phyloP scores from a whole-genome alignment of 192 early-diverging fungal species.

The Rhizophagus sp. region DNA sequence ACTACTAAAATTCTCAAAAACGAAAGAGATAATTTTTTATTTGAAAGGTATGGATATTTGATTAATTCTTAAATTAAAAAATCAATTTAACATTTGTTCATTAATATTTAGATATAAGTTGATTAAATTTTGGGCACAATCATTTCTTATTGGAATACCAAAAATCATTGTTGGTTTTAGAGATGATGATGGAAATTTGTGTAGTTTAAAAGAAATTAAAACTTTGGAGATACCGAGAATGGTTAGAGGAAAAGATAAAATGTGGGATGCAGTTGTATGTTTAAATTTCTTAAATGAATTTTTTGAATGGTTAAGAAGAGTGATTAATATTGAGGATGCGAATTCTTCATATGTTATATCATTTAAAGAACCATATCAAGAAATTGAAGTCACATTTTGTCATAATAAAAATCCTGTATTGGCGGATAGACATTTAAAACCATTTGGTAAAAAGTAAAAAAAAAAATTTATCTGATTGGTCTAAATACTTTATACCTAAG shows the following conservation, averaged over 20 bases:
- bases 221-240: conserved; percentile 81
- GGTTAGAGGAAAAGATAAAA: conserved; percentile 63
- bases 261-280: conserved; percentile 87
- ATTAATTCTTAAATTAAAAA: not conserved
- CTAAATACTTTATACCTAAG: too few relatives aligned
- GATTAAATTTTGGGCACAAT: conserved; percentile 92
- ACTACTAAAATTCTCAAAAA: conserved; percentile 68
- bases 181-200: conserved; percentile 67
- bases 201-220: conserved; percentile 60
- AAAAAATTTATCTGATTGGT: too few relatives aligned
- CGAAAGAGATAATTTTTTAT: conserved; percentile 47
- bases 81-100: not conserved
- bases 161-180: conserved; percentile 84
- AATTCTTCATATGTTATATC: conserved; percentile 44
- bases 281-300: conserved; percentile 78
- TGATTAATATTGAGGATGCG: conserved; percentile 47
- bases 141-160: conserved; percentile 86
- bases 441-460: conserved; percentile 33
- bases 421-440: conserved; percentile 55
- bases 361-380: conserved; percentile 45
- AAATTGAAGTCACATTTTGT: conserved; percentile 39
- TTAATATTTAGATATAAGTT: conserved; percentile 67
- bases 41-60: conserved; percentile 57
- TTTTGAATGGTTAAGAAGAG: conserved; percentile 48
- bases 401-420: conserved; percentile 39